A percentile compares a stretch with the other conserved stretches of the same genome.
Evolutionary conservation across 1,284 basidiomycete species (phyloP).

Genomic region (Ganoderma sinense): DNA sequence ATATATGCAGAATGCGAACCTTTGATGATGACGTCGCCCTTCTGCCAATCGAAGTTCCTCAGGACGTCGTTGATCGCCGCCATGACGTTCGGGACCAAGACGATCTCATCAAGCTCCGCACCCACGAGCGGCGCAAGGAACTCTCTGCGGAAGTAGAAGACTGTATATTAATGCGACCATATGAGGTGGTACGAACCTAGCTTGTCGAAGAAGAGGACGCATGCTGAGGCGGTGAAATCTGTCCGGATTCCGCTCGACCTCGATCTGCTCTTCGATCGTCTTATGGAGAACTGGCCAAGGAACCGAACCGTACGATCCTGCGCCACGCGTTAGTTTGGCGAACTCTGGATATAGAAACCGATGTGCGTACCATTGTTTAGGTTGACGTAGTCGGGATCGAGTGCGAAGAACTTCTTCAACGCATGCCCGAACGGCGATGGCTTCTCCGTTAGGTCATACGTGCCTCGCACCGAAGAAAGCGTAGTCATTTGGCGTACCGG

Average conservation of each 20-base stretch:
- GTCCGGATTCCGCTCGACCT: conserved; percentile 71
- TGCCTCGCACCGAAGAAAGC: not conserved
- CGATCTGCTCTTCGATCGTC: conserved; percentile 51
- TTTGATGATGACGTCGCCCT: conserved; percentile 56
- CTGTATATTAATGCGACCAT: too few species aligned
- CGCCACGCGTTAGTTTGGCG: not conserved
- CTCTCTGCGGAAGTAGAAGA: conserved; percentile 24
- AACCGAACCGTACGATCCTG: conserved; percentile 75
- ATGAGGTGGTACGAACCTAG: not conserved
- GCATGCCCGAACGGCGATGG: conserved; percentile 65
- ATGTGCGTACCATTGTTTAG: conserved; percentile 63
- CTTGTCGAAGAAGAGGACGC: not conserved
- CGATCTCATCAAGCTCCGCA: conserved; percentile 66
- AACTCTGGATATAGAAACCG: not conserved
- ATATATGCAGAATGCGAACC: conserved; percentile 39
- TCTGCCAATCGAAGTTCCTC: conserved; percentile 63
- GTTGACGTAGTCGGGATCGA: conserved; percentile 68
- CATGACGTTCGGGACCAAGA: conserved; percentile 72
- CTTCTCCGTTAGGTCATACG: conserved; percentile 33
- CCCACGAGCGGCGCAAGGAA: conserved; percentile 67
- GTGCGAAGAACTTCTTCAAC: conserved; percentile 63
- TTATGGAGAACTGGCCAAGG: conserved; percentile 66
- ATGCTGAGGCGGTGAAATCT: conserved; percentile 60
- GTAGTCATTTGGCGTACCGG: not conserved
- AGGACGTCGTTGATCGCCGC: conserved; percentile 74